Conservation (phyloP, 371 early-diverging fungal genomes). For the Conidiobolus incongruus region DNA sequence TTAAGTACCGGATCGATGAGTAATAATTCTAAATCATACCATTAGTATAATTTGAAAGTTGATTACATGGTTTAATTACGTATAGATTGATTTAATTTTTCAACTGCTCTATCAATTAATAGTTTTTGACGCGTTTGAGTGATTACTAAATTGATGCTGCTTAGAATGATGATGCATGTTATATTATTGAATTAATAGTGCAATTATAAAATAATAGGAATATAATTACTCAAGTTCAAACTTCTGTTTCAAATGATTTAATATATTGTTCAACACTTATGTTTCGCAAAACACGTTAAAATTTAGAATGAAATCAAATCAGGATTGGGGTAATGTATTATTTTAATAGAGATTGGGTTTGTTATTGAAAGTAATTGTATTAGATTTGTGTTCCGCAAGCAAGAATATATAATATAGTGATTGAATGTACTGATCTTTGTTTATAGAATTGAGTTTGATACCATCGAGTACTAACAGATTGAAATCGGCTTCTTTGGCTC, state of each 20-base stretch:
- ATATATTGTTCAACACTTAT: conserved; percentile 29
- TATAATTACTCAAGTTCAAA: conserved; percentile 20
- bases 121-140: conserved; percentile 53
- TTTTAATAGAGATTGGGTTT: background rate
- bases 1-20: conserved; percentile 31
- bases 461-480: conserved; percentile 1
- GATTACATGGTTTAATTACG: no score
- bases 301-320: conserved; percentile 3
- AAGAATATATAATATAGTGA: background rate
- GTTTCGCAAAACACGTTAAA: conserved; percentile 37
- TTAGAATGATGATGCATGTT: conserved; percentile 9
- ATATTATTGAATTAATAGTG: conserved; percentile 20
- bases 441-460: background rate
- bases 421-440: background rate
- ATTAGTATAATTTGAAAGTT: no score
- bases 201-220: background rate
- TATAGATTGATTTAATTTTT: conserved; percentile 20
- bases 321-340: no score
- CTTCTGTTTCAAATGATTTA: conserved; percentile 20
- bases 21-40: conserved; percentile 5
- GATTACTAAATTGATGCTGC: conserved; percentile 16
- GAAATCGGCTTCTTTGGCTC: background rate
- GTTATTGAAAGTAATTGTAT: background rate
- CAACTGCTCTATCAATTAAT: conserved; percentile 33
- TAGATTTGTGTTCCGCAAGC: background rate